phyloP scores from a whole-genome alignment of 2,329 filamentous ascomycete species.

The Trichophaea hybrida region DNA sequence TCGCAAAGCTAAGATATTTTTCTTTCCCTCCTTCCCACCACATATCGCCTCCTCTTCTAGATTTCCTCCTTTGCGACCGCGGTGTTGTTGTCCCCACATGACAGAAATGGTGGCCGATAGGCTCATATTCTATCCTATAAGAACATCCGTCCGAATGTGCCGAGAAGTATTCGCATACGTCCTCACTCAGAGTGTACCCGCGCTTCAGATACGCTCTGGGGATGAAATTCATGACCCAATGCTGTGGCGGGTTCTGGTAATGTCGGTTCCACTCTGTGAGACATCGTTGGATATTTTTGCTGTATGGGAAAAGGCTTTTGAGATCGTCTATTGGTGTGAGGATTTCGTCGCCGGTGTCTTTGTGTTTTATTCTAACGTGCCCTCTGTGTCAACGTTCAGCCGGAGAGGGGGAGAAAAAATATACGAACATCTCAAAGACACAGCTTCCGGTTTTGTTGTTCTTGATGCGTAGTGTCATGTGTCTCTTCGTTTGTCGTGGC shows the following conservation, averaged over 20 bases:
- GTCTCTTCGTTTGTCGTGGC: not conserved
- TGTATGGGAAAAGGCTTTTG: conserved; percentile 19
- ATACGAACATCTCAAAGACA: conserved; percentile 19
- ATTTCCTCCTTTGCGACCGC: conserved; percentile 2
- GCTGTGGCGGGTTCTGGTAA: conserved; percentile 21
- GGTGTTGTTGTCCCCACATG: conserved; percentile 18
- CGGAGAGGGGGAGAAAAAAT: not conserved
- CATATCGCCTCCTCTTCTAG: conserved; percentile 4
- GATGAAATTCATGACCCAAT: conserved; percentile 24
- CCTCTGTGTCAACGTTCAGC: not conserved
- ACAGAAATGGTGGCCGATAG: conserved; percentile 19
- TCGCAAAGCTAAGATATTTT: not conserved
- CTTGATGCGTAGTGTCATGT: conserved; percentile 20
- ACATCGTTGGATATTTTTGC: conserved; percentile 12
- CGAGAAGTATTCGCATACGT: conserved; percentile 18
- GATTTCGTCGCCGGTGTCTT: not conserved
- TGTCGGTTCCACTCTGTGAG: conserved; percentile 22
- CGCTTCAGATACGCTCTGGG: conserved; percentile 21
- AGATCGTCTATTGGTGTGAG: conserved; percentile 17
- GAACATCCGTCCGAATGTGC: conserved; percentile 13
- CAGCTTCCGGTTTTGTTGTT: conserved; percentile 20
- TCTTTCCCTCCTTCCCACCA: not conserved
- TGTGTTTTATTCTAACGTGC: conserved; percentile 5
- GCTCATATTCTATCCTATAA: conserved; percentile 22
- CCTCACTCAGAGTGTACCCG: conserved; percentile 20